Conservation (phyloP, 2,329 filamentous ascomycete species). For the Blastomyces gilchristii region DNA sequence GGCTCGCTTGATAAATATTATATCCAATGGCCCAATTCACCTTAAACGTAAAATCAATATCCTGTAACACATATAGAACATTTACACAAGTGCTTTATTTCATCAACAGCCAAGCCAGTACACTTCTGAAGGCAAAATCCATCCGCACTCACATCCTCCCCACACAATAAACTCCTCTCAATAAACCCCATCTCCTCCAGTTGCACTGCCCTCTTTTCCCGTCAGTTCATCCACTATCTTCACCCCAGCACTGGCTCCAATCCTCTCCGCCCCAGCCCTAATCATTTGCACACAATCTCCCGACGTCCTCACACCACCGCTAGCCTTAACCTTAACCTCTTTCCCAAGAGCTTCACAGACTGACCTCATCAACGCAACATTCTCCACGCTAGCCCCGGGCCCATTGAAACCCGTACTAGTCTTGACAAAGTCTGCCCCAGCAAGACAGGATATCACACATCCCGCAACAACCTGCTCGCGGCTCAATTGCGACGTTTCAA, state of each 20-base stretch:
- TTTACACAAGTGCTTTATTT: not conserved
- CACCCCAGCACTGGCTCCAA: slow-evolving; percentile 48
- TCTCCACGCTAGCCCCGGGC: slow-evolving; percentile 41
- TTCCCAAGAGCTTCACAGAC: slow-evolving; percentile 36
- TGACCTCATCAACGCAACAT: slow-evolving; percentile 46
- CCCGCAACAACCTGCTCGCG: slow-evolving; percentile 44
- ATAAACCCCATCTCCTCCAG: slow-evolving; percentile 10
- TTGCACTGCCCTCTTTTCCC: slow-evolving; percentile 14
- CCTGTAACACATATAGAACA: not conserved
- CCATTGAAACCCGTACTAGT: slow-evolving; percentile 52
- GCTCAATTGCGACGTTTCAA: slow-evolving; percentile 47
- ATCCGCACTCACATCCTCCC: not conserved
- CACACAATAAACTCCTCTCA: not conserved
- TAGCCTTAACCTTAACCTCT: slow-evolving; percentile 47
- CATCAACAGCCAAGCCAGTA: not conserved
- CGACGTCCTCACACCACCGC: slow-evolving; percentile 45
- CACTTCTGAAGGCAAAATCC: not conserved
- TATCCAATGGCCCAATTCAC: not conserved
- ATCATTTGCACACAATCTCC: slow-evolving; percentile 46
- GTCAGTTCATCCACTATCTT: slow-evolving; percentile 42
- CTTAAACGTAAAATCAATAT: not conserved
- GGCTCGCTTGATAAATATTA: not conserved
- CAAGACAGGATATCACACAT: slow-evolving; percentile 42
- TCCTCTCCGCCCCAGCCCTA: slow-evolving; percentile 45
- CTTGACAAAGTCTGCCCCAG: slow-evolving; percentile 50